Conservation (phyloP, 495 filamentous ascomycete species). For the Bryoglossum gracile region DNA sequence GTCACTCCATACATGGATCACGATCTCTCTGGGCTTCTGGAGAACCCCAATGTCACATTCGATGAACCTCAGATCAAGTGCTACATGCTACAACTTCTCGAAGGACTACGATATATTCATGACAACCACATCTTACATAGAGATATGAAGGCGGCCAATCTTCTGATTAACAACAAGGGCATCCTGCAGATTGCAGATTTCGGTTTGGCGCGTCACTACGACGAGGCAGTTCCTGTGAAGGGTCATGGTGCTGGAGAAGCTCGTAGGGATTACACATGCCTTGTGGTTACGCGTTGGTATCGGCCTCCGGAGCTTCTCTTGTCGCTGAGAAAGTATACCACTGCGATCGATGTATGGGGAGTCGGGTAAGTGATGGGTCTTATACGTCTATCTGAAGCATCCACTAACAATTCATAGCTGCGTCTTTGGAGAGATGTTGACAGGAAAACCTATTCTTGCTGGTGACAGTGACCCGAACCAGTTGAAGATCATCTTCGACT, state of each 20-base stretch:
- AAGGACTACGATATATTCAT: conserved; percentile 85
- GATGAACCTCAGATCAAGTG: conserved; percentile 92
- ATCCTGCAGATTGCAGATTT: conserved; percentile 97
- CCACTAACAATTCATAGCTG: conserved; percentile 50
- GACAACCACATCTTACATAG: conserved; percentile 84
- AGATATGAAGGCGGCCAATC: conserved; percentile 98
- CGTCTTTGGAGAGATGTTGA: conserved; percentile 97
- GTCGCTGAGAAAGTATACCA: conserved; percentile 79
- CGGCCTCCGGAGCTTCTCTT: conserved; percentile 89
- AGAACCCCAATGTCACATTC: conserved; percentile 85
- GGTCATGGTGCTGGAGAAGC: conserved; percentile 81
- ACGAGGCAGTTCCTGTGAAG: conserved; percentile 70
- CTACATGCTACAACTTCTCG: conserved; percentile 89
- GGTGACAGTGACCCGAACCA: conserved; percentile 87
- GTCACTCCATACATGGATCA: conserved; percentile 99
- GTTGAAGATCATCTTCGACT: conserved; percentile 80
- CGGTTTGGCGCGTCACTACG: conserved; percentile 87
- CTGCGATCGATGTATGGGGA: conserved; percentile 97
- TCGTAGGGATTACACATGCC: conserved; percentile 80
- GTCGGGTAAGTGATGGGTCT: conserved; percentile 60
- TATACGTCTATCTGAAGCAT: too few relatives aligned
- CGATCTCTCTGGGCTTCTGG: conserved; percentile 89
- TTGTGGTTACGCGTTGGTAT: conserved; percentile 97
- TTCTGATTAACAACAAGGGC: conserved; percentile 91
- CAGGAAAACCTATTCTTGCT: conserved; percentile 84